These are phyloP conservation scores for Ogataea zsoltii DNA, from an alignment of 805 yeast species.

Conservation along the genomic window DNA sequence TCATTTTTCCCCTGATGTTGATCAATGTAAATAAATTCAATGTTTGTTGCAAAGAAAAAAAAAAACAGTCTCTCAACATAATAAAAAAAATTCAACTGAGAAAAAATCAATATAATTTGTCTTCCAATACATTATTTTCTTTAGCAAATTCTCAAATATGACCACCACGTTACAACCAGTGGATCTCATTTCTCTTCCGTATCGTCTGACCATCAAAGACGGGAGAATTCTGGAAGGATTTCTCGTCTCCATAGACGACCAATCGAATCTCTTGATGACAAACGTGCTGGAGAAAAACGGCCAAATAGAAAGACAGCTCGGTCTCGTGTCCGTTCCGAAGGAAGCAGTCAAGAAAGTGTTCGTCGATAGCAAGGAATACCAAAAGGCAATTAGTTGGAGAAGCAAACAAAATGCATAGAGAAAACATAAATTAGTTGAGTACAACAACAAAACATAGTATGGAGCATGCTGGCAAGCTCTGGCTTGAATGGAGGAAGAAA, in stretches of 20 bases:
- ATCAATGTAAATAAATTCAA: neutral
- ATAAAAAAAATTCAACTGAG: neutral
- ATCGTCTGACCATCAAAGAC: slow-evolving; percentile 29
- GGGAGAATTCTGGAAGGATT: slow-evolving; percentile 38
- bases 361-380: slow-evolving; percentile 27
- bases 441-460: neutral
- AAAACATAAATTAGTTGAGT: neutral
- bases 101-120: neutral
- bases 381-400: slow-evolving; percentile 18
- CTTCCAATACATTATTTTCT: neutral
- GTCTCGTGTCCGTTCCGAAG: slow-evolving; percentile 55
- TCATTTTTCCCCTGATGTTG: too few relatives aligned
- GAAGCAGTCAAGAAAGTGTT: slow-evolving; percentile 36
- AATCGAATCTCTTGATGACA: slow-evolving; percentile 42
- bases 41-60: slow-evolving; percentile 1
- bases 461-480: neutral
- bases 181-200: slow-evolving; percentile 37
- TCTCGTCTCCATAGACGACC: slow-evolving; percentile 45
- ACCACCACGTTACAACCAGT: slow-evolving; percentile 27
- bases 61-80: neutral
- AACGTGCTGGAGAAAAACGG: slow-evolving; percentile 36
- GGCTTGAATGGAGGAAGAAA: slow-evolving; percentile 3
- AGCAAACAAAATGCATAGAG: slow-evolving; percentile 2
- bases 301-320: slow-evolving; percentile 40
- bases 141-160: slow-evolving; percentile 20